Evolutionary conservation across 129 eudicot species (phyloP).

Genomic region (Erigeron canadensis): DNA sequence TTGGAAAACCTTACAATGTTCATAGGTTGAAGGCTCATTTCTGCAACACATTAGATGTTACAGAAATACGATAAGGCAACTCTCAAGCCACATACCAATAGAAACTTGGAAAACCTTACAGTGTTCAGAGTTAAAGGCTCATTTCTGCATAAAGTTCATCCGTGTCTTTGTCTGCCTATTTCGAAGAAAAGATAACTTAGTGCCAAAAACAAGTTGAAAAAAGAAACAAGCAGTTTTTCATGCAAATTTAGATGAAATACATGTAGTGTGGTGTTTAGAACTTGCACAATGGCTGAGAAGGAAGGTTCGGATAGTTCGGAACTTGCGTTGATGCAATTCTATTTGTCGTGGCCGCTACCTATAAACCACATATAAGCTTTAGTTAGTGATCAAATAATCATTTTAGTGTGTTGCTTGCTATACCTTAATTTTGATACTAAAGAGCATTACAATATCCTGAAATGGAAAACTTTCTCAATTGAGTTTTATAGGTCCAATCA

Average conservation of each 20-base stretch:
- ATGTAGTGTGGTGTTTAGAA: conserved; percentile 72
- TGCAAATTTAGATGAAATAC: conserved; percentile 36
- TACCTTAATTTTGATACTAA: neutral
- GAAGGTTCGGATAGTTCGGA: conserved; percentile 80
- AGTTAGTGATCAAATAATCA: conserved; percentile 6
- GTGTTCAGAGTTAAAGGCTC: conserved; percentile 81
- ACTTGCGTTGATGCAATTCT: conserved; percentile 65
- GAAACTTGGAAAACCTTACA: conserved; percentile 38
- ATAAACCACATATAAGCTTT: conserved; percentile 1
- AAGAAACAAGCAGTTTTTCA: neutral
- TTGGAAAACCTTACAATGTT: no score
- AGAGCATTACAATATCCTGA: neutral
- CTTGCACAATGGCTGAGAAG: conserved; percentile 77
- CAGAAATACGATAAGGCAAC: neutral
- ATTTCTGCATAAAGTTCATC: conserved; percentile 83
- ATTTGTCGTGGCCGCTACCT: conserved; percentile 85
- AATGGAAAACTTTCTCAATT: neutral
- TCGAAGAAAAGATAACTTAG: conserved; percentile 14
- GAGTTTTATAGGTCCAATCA: no score
- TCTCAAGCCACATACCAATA: neutral
- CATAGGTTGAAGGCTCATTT: no score
- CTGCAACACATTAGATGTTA: neutral
- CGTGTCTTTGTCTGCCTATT: conserved; percentile 79
- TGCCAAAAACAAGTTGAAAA: neutral
- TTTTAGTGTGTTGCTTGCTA: neutral